phyloP scores from a whole-genome alignment of 78 protist species.

The Dictyostelium discoideum region DNA sequence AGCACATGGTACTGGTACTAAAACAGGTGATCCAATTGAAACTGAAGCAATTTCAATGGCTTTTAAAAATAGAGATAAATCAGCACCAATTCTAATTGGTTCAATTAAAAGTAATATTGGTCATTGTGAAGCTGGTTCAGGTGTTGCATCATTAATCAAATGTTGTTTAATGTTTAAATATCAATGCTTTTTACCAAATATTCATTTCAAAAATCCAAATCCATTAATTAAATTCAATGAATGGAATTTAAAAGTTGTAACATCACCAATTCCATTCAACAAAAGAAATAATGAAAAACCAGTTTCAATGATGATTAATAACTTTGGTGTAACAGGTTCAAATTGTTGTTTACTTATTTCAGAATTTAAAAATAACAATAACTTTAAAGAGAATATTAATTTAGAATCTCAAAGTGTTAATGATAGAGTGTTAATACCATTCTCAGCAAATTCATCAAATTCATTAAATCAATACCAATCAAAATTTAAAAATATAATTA shows the following conservation, averaged over 20 bases:
- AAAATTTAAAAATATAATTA: background rate
- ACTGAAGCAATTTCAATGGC: conserved; percentile 29
- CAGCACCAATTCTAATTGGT: background rate
- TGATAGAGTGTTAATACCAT: conserved; percentile 11
- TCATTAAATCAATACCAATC: background rate
- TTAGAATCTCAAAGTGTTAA: too few relatives aligned
- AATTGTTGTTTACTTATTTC: conserved; percentile 71
- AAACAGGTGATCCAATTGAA: conserved; percentile 80
- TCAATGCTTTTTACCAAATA: conserved; percentile 33
- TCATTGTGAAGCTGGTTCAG: conserved; percentile 72
- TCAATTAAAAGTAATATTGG: conserved; percentile 16
- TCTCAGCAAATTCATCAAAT: background rate
- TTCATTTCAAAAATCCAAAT: conserved; percentile 64
- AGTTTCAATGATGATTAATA: conserved; percentile 44
- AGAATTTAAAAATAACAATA: background rate
- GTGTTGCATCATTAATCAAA: conserved; percentile 36
- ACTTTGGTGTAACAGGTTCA: conserved; percentile 89
- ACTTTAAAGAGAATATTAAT: too few relatives aligned
- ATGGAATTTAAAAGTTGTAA: conserved; percentile 60
- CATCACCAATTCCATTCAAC: conserved; percentile 24
- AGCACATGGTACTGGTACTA: conserved; percentile 83
- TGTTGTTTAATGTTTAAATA: conserved; percentile 47
- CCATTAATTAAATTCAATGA: conserved; percentile 52
- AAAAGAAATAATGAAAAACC: background rate
- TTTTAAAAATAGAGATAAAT: background rate